Base-by-base conservation (phyloP, 78 protist species). In the Dictyostelium brefeldianum region DNA sequence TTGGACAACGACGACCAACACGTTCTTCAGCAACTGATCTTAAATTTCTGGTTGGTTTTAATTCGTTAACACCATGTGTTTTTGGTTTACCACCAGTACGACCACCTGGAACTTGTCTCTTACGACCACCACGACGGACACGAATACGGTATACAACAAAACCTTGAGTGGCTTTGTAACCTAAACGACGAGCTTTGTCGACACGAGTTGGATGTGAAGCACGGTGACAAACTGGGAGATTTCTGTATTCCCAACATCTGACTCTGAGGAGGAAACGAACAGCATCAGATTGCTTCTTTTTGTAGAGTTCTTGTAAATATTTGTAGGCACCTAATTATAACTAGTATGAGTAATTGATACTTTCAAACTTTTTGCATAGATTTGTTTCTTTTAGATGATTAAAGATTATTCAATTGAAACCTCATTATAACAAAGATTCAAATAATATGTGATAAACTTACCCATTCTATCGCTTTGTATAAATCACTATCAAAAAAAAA, bases 111-210 rank as follows among this genome's bases (percentile, higher is more conserved):
- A 83, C 95, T 98, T 98, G 97, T 98, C 97, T 96, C 77, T 83
- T 51, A 71, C 99, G 98, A 89, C 97, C 97, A 81, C 99, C 99
- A 53, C 99, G 98, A 93, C 99, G 96, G 59, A 99, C 97, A 81
- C 99, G 98, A 54, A 98, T 96, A 57, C 98, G 96, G 96, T 97
- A 97, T 53, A 98, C 89, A 64, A 95, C 94, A 77, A 81, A 95
- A 31, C 99, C 99, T 95, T 97, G 99, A 98, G 98, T 98, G 83
- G 99, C 99, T 98, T 98, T 98, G 99, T 98, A 99, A 84, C 99
- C 99, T 54, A 99, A 97, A 56, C 96, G 94, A 90, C 99, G 97
- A 27, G 99, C 99, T 96, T 99, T 99, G 95, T 99, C 99, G 20
- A 99, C 98, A 82, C 99, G 97, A 18, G 99, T 96, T 62, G 99